Conservation (phyloP, 2,329 filamentous ascomycete species). For the Fusarium austroafricanum region DNA sequence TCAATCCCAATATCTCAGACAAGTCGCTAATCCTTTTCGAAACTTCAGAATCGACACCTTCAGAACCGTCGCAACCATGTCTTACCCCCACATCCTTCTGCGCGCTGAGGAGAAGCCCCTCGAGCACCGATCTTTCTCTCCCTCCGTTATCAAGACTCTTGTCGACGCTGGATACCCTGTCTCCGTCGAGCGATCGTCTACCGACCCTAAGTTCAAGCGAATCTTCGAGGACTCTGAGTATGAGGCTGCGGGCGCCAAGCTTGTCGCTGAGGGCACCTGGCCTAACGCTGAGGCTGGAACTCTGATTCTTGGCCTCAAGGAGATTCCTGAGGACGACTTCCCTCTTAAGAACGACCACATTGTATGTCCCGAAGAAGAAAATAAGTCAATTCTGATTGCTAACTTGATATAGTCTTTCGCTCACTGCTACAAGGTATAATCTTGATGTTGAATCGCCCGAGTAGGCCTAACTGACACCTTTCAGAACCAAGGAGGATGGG, state of each 20-base stretch:
- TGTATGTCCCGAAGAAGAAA: conserved; percentile 3
- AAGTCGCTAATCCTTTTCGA: conserved; percentile 15
- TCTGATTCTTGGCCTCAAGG: conserved; percentile 82
- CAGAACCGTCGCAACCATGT: conserved; percentile 40
- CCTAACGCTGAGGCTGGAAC: conserved; percentile 73
- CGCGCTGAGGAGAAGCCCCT: conserved; percentile 70
- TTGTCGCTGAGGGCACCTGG: conserved; percentile 77
- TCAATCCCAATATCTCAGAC: not conserved
- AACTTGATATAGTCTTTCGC: conserved; percentile 64
- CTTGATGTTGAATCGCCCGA: conserved; percentile 64
- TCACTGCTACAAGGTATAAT: conserved; percentile 73
- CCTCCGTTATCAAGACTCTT: conserved; percentile 63
- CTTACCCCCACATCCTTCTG: conserved; percentile 59
- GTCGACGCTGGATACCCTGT: conserved; percentile 77
- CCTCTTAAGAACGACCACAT: conserved; percentile 46
- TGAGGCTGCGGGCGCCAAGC: conserved; percentile 69
- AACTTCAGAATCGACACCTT: conserved; percentile 10
- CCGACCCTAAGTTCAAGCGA: conserved; percentile 65
- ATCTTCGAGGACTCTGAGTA: conserved; percentile 74
- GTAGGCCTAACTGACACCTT: conserved; percentile 69
- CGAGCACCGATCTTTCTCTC: conserved; percentile 49
- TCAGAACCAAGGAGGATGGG: conserved; percentile 83
- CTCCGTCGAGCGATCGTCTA: conserved; percentile 68
- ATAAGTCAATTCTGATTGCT: not conserved
- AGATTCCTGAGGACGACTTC: conserved; percentile 79